phyloP scores from a whole-genome alignment of 2,329 filamentous ascomycete species.

The Tolypocladium inflatum region DNA sequence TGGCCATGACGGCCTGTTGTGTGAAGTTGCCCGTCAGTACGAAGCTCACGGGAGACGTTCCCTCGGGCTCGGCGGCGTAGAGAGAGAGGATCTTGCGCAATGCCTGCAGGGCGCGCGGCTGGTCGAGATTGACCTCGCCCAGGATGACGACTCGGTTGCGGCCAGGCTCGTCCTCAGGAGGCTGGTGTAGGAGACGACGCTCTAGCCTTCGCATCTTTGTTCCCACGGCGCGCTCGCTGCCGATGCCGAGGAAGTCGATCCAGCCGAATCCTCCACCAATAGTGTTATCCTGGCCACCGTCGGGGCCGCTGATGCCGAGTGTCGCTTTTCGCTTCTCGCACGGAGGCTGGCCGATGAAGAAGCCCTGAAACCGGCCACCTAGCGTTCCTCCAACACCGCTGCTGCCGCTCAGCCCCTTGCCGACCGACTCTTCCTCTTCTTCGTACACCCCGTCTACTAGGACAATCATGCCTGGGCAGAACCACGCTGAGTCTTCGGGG shows the following conservation, averaged over 20 bases:
- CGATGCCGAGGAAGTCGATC: constrained; percentile 91
- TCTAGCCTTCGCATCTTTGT: constrained; percentile 76
- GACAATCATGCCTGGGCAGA: constrained; percentile 91
- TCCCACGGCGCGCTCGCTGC: constrained; percentile 78
- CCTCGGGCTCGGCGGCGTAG: constrained; percentile 58
- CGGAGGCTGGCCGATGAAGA: constrained; percentile 85
- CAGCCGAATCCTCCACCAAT: constrained; percentile 84
- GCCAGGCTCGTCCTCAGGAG: constrained; percentile 23
- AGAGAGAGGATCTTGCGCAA: constrained; percentile 67
- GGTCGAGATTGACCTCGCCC: constrained; percentile 79
- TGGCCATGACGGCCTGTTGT: constrained; percentile 53
- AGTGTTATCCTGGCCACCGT: constrained; percentile 48
- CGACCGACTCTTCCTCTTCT: constrained; percentile 69
- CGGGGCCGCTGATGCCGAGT: constrained; percentile 57
- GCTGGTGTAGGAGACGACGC: constrained; percentile 48
- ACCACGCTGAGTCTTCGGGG: constrained; percentile 82
- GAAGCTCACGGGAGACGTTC: constrained; percentile 65
- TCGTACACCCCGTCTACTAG: constrained; percentile 94
- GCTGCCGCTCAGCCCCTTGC: constrained; percentile 62
- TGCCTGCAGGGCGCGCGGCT: constrained; percentile 70
- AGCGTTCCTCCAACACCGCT: constrained; percentile 83
- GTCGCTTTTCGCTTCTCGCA: constrained; percentile 77
- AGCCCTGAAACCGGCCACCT: constrained; percentile 83
- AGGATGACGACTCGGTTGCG: constrained; percentile 61
- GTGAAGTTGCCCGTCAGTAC: constrained; percentile 81